Conservation (phyloP, 176 grass and related monocot genomes). For the Cymbopogon citratus region DNA sequence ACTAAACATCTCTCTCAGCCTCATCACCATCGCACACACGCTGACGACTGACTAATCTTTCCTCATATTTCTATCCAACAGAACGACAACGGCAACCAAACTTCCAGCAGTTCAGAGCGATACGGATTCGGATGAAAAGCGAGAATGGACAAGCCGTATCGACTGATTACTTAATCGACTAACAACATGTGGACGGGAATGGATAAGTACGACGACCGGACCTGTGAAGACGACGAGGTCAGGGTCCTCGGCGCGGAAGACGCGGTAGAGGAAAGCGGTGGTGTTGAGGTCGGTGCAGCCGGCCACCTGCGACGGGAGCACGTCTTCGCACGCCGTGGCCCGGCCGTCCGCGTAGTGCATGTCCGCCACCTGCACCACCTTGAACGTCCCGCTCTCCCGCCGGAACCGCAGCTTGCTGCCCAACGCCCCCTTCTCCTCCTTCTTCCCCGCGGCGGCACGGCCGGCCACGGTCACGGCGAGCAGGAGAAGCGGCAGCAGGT, state of each 20-base stretch:
- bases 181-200: not conserved
- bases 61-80: not conserved
- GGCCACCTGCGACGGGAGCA: constrained; percentile 46
- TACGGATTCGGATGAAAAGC: not conserved
- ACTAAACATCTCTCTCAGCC: not conserved
- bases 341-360: constrained; percentile 91
- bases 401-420: constrained; percentile 45
- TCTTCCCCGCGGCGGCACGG: not conserved
- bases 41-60: not conserved
- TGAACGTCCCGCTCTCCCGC: constrained; percentile 59
- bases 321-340: constrained; percentile 59
- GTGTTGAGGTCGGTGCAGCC: constrained; percentile 97
- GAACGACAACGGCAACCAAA: not conserved
- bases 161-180: not conserved
- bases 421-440: not conserved
- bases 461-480: not conserved
- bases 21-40: not conserved
- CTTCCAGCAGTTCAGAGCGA: not conserved
- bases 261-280: constrained; percentile 81
- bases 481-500: not conserved
- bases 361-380: constrained; percentile 91
- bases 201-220: not conserved
- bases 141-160: not conserved
- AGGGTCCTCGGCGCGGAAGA: constrained; percentile 75
- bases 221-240: constrained; percentile 98